A percentile compares a stretch with the other conserved stretches of the same genome.
phyloP scores from a whole-genome alignment of 169 alveolate species.

The Cryptosporidium sp. region DNA sequence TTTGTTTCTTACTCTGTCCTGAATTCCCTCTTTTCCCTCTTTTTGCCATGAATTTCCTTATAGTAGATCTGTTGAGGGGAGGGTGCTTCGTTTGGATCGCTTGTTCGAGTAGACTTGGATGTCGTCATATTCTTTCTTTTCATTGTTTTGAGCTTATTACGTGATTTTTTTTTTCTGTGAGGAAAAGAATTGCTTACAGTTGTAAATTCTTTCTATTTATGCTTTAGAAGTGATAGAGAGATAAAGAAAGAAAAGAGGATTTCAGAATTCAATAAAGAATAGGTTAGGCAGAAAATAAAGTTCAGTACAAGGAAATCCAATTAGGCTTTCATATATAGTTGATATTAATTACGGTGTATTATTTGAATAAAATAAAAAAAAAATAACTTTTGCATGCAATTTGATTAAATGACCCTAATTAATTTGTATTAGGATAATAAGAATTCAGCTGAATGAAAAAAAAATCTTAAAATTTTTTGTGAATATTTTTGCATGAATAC shows the following conservation, averaged over 20 bases:
- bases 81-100: background rate
- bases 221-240: background rate
- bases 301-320: background rate
- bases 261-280: background rate
- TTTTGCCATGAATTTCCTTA: background rate
- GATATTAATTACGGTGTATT: too few relatives aligned
- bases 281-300: background rate
- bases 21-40: constrained; percentile 1
- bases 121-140: background rate
- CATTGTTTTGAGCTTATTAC: background rate
- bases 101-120: background rate
- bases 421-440: background rate
- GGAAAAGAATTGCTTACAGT: background rate
- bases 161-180: background rate
- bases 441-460: too few relatives aligned
- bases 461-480: too few relatives aligned
- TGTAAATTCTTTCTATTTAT: too few relatives aligned
- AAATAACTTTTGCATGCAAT: background rate
- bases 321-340: background rate
- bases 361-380: background rate
- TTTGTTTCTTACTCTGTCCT: background rate
- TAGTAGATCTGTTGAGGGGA: background rate
- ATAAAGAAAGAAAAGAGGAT: background rate
- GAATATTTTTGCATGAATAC: too few relatives aligned
- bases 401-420: background rate